These are phyloP conservation scores for Musa balbisiana DNA, from an alignment of 202 grass and related monocot genomes.

Conservation along the genomic window DNA sequence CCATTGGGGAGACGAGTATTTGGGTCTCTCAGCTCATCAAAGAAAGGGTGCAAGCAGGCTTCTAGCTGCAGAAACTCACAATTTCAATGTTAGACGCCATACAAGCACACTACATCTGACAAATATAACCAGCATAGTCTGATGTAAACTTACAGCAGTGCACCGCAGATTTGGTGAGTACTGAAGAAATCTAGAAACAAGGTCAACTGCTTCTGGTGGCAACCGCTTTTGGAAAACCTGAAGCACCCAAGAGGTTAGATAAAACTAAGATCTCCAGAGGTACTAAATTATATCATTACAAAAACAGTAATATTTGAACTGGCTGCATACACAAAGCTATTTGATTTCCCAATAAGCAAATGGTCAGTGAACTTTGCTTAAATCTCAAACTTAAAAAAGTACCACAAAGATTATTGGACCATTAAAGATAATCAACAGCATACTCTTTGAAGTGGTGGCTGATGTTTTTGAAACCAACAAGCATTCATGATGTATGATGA, in stretches of 20 bases:
- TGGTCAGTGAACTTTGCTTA: no score
- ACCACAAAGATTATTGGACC: no score
- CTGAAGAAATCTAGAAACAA: slow-evolving; percentile 82
- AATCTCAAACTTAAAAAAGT: no score
- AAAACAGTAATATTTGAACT: no score
- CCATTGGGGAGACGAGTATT: slow-evolving; percentile 72
- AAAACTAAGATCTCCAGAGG: neutral
- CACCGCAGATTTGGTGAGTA: slow-evolving; percentile 90
- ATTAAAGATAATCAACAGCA: no score
- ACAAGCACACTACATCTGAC: neutral
- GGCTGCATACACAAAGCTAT: no score
- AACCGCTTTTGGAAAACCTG: slow-evolving; percentile 87
- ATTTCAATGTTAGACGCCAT: slow-evolving; percentile 2
- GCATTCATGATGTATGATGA: no score
- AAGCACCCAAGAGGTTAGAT: neutral
- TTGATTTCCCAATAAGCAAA: no score
- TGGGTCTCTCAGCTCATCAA: slow-evolving; percentile 87
- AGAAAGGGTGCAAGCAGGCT: slow-evolving; percentile 94
- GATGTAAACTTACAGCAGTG: slow-evolving; percentile 59
- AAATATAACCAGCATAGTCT: slow-evolving; percentile 4
- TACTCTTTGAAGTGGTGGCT: no score
- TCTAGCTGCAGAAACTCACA: slow-evolving; percentile 44
- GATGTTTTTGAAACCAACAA: no score
- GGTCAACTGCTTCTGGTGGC: slow-evolving; percentile 80
- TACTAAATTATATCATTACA: no score